phyloP scores from a whole-genome alignment of 192 early-diverging fungal species.

The Linnemannia elongata region DNA sequence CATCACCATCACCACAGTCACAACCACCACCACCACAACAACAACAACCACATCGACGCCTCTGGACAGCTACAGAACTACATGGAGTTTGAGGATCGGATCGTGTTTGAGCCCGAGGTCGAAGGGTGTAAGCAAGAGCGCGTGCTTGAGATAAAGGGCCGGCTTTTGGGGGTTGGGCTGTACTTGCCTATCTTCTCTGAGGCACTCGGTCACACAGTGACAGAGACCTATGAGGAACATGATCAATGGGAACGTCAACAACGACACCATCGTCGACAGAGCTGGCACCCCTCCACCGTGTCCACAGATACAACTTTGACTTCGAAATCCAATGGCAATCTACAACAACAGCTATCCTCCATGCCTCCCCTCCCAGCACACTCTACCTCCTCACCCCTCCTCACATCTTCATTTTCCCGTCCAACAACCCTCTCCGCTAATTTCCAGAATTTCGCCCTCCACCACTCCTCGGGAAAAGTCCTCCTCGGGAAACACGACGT shows the following conservation, averaged over 20 bases:
- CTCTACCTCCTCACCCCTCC: background rate
- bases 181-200: conserved; percentile 48
- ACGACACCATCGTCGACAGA: conserved; percentile 11
- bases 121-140: conserved; percentile 35
- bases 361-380: background rate
- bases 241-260: conserved; percentile 37
- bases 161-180: conserved; percentile 31
- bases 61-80: background rate
- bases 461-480: conserved; percentile 46
- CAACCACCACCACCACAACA: background rate
- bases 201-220: conserved; percentile 26
- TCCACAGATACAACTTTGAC: background rate
- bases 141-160: conserved; percentile 26
- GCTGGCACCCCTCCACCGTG: background rate
- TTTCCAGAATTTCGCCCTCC: conserved; percentile 30
- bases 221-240: conserved; percentile 37
- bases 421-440: conserved; percentile 37
- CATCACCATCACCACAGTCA: background rate
- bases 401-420: background rate
- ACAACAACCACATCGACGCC: background rate
- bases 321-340: background rate
- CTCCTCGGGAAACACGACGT: conserved; percentile 31
- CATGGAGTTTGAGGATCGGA: conserved; percentile 27
- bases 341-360: background rate
- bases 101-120: conserved; percentile 22